phyloP scores from a whole-genome alignment of 116 monocot species.

The Dioscorea cayenensis region DNA sequence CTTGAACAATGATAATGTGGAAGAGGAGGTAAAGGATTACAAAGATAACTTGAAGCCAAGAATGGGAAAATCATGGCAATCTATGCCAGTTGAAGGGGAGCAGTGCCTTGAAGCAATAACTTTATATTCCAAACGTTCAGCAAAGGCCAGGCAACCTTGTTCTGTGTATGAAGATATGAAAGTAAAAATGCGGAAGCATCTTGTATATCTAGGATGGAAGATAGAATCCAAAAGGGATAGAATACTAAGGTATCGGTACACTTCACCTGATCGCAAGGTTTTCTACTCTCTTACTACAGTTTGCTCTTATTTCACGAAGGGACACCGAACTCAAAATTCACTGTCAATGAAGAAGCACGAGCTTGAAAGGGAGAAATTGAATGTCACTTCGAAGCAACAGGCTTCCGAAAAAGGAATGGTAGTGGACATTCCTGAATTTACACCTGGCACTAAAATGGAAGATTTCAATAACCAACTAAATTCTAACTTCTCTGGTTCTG shows the following conservation, averaged over 20 bases:
- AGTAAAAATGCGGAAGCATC: slow-evolving; percentile 42
- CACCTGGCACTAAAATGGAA: not conserved
- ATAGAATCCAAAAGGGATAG: slow-evolving; percentile 23
- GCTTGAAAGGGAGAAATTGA: not conserved
- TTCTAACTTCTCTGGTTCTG: not conserved
- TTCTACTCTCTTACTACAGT: slow-evolving; percentile 37
- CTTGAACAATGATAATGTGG: not conserved
- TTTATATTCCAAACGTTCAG: not conserved
- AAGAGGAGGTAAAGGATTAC: not conserved
- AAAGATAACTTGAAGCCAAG: not conserved
- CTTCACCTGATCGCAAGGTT: slow-evolving; percentile 29
- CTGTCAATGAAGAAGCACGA: not conserved
- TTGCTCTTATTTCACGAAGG: slow-evolving; percentile 17
- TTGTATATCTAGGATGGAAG: slow-evolving; percentile 55
- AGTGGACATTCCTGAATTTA: not conserved
- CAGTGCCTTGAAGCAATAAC: not conserved
- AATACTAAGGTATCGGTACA: slow-evolving; percentile 24
- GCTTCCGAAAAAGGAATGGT: not conserved
- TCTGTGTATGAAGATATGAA: slow-evolving; percentile 1
- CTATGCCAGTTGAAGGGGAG: not conserved
- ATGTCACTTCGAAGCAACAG: not conserved
- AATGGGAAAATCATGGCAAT: not conserved
- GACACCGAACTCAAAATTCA: not conserved
- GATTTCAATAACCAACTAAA: not conserved
- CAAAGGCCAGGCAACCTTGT: not conserved